Conservation (phyloP, 306 rosid genomes). For the Abrus precatorius region DNA sequence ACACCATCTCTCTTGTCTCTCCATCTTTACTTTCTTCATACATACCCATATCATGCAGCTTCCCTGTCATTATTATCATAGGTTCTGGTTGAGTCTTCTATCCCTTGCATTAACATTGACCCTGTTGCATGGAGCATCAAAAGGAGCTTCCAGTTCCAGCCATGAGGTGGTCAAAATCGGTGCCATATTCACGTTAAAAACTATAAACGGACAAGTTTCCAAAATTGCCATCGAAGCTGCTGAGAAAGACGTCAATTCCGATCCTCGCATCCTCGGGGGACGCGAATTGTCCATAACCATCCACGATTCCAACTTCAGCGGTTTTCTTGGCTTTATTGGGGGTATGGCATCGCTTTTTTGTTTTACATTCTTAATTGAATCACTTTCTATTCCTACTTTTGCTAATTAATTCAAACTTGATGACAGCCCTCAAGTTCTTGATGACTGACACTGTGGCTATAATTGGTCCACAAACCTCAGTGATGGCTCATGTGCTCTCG, state of each 20-base stretch:
- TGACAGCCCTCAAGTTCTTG: constrained; percentile 76
- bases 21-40: neutral
- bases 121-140: constrained; percentile 46
- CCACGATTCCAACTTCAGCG: constrained; percentile 76
- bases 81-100: constrained; percentile 43
- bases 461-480: constrained; percentile 84
- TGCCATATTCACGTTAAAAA: constrained; percentile 67
- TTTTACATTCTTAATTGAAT: neutral
- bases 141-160: constrained; percentile 49
- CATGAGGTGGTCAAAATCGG: constrained; percentile 67
- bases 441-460: constrained; percentile 68
- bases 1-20: neutral
- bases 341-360: constrained; percentile 43
- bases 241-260: constrained; percentile 75
- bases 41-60: neutral
- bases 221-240: constrained; percentile 77
- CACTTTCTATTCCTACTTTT: no score
- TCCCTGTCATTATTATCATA: neutral
- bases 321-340: constrained; percentile 73
- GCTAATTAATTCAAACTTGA: no score
- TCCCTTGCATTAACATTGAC: constrained; percentile 50
- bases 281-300: constrained; percentile 56
- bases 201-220: constrained; percentile 74
- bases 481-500: constrained; percentile 72
- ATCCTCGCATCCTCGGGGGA: constrained; percentile 68